Base-by-base conservation (phyloP, 768 basidiomycete species). In the Suillus variegatus region DNA sequence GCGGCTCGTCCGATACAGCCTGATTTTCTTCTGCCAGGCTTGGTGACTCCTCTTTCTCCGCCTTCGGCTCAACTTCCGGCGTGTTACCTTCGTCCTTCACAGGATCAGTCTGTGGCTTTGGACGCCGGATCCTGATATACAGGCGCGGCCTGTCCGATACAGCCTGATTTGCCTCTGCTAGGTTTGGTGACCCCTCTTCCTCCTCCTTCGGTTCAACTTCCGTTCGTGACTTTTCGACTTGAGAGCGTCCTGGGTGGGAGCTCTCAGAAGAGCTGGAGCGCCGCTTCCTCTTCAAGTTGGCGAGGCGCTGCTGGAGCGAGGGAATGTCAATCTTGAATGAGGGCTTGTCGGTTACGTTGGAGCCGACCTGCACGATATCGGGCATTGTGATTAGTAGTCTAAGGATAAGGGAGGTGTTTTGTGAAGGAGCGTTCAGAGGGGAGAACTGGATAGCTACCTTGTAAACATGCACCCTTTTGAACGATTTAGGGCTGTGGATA, bases 331-430 rank as follows among this genome's bases (percentile, higher is more conserved):
- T 14, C 3, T 51, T 28, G 1, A 16, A 2, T 7, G 14, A 14
- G 25, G 49, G 8, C 25, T 9, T 28, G 14, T 14, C 13, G 4
- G 49, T 25, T 7, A 14, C 25, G 14, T 51, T 51, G 7, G 13
- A 14, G 0, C 13, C 14, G 2, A 25, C 2, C 1, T 25, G 49
- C 2, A 51, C 7, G 7, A 14, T 14, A 2, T 2, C 1, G 14
- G 25, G 13, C 25, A 51, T 51, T 9, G 3, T 25, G 49, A 28
- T 9, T 8, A 4, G 14, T 51, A 28, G 14, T 22, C n/a, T 47
- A 7, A 28, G 14, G 14, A 4, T 51, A 16, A 16, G 49, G 6
- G 22, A 6, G 22, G 9, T 25, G 13, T 22, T 22, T 49, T 25
- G 8, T 3, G 14, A 51, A 51, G 49, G 49, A 4, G 14, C 4